These are phyloP conservation scores for Pisolithus albus DNA, from an alignment of 768 basidiomycete genomes.

Conservation along the genomic window DNA sequence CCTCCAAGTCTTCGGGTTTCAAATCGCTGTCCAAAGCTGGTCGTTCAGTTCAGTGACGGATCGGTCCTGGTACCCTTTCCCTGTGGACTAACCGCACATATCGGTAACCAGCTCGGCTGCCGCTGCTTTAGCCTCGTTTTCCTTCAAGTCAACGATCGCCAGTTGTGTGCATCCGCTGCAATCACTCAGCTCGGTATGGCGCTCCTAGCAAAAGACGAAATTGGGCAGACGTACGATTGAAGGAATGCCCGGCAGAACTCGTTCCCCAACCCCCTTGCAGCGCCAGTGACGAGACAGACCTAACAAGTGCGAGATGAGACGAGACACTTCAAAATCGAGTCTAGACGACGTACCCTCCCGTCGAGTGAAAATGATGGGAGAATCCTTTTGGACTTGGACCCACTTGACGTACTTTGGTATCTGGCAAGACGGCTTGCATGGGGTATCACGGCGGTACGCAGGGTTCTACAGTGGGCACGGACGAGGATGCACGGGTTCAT, in stretches of 20 bases:
- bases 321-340: neutral
- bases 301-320: slow-evolving; percentile 23
- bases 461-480: slow-evolving; percentile 13
- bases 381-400: slow-evolving; percentile 36
- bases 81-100: slow-evolving; percentile 41
- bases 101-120: slow-evolving; percentile 58
- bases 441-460: slow-evolving; percentile 10
- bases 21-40: slow-evolving; percentile 47
- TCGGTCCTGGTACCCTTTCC: slow-evolving; percentile 15
- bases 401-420: slow-evolving; percentile 22
- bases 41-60: slow-evolving; percentile 23
- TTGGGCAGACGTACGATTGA: slow-evolving; percentile 49
- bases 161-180: slow-evolving; percentile 72
- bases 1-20: slow-evolving; percentile 49
- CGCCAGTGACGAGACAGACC: slow-evolving; percentile 92
- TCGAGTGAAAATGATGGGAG: slow-evolving; percentile 75
- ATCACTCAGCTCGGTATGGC: slow-evolving; percentile 4
- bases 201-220: neutral
- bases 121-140: slow-evolving; percentile 57
- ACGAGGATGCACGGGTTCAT: slow-evolving; percentile 27
- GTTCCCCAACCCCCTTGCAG: slow-evolving; percentile 83
- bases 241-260: slow-evolving; percentile 89
- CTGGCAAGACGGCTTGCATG: slow-evolving; percentile 9
- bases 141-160: slow-evolving; percentile 77
- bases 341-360: slow-evolving; percentile 48